These are phyloP conservation scores for Geotrichum klebahnii DNA, from an alignment of 1,139 yeast genomes.

Conservation along the genomic window DNA sequence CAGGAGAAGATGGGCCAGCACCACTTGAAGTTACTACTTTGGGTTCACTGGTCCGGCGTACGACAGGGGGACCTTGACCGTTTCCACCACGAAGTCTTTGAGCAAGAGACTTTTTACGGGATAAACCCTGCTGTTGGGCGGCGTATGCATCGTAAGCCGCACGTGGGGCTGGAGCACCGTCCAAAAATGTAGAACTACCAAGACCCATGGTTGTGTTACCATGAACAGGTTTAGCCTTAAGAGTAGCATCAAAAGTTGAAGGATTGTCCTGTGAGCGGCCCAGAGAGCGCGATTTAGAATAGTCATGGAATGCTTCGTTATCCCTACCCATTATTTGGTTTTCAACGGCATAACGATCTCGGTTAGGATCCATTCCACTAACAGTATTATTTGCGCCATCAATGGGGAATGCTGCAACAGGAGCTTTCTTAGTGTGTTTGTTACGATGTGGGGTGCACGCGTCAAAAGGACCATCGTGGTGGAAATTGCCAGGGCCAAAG, in stretches of 20 bases:
- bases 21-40: not conserved
- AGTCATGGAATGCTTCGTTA: conserved; percentile 36
- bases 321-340: conserved; percentile 39
- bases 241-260: conserved; percentile 57
- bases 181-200: conserved; percentile 86
- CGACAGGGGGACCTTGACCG: conserved; percentile 15
- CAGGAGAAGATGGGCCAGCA: not conserved
- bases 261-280: conserved; percentile 15
- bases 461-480: conserved; percentile 98
- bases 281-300: conserved; percentile 12
- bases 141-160: conserved; percentile 44
- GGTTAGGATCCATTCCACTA: conserved; percentile 51
- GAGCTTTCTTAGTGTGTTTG: conserved; percentile 68
- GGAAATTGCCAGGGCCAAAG: conserved; percentile 80
- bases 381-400: conserved; percentile 92
- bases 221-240: conserved; percentile 68
- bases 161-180: conserved; percentile 91
- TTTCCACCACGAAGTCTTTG: conserved; percentile 51
- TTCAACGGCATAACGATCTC: conserved; percentile 40
- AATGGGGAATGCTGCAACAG: conserved; percentile 89
- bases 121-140: conserved; percentile 30
- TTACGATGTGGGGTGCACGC: conserved; percentile 97
- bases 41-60: conserved; percentile 7
- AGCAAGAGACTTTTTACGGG: conserved; percentile 63
- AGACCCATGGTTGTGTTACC: conserved; percentile 83